These are phyloP conservation scores for Termitomyces bulborhizus DNA, from an alignment of 768 basidiomycete species.

Conservation along the genomic window DNA sequence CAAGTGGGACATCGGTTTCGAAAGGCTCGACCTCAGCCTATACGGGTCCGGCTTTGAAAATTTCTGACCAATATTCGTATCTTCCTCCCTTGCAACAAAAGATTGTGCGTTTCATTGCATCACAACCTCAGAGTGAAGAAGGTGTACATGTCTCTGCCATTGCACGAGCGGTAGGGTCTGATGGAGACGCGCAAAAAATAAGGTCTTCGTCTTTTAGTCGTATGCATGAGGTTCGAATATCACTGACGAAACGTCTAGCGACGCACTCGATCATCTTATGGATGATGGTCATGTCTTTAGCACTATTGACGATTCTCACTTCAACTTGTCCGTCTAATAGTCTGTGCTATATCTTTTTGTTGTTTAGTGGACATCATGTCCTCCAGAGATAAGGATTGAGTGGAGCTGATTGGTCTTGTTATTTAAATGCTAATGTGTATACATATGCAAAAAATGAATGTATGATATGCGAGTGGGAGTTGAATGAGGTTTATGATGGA, in stretches of 20 bases:
- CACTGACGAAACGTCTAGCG: constrained; percentile 30
- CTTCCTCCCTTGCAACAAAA: constrained; percentile 53
- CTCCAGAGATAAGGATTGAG: not conserved
- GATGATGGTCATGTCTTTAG: constrained; percentile 76
- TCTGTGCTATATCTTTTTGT: not conserved
- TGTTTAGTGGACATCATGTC: not conserved
- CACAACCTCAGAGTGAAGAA: constrained; percentile 41
- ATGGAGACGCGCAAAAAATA: constrained; percentile 48
- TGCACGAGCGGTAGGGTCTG: constrained; percentile 50
- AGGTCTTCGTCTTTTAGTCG: constrained; percentile 37
- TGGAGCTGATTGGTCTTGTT: not conserved
- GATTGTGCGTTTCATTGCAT: constrained; percentile 62
- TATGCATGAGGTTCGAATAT: not conserved
- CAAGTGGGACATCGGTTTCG: constrained; percentile 16
- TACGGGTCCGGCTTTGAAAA: constrained; percentile 23
- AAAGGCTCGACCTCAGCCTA: constrained; percentile 33
- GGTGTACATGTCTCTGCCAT: constrained; percentile 75
- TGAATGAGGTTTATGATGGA: not conserved
- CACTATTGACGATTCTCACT: constrained; percentile 80
- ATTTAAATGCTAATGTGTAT: not conserved
- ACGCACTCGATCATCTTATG: constrained; percentile 72
- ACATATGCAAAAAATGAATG: not conserved
- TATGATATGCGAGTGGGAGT: not conserved
- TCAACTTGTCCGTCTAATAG: constrained; percentile 41
- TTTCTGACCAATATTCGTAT: constrained; percentile 43